Percentiles rank a stretch among this genome's conserved stretches.
Evolutionary conservation across 495 filamentous ascomycete species (phyloP).

Genomic region (Beverwykella pulmonaria): DNA sequence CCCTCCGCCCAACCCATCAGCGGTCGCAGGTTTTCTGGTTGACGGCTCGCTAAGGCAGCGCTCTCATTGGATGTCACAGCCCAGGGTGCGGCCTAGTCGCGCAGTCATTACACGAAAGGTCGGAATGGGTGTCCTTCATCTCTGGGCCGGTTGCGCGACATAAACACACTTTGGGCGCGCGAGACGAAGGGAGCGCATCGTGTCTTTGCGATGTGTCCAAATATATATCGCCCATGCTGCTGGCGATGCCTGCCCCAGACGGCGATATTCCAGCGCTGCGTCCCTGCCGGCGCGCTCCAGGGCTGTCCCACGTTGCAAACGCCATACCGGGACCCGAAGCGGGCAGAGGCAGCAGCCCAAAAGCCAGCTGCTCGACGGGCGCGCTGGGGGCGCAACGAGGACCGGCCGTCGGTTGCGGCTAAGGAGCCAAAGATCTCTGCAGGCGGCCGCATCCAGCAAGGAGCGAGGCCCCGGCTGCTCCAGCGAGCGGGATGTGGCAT

Average conservation of each 20-base stretch:
- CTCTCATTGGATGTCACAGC: constrained; percentile 16
- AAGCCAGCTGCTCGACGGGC: constrained; percentile 2
- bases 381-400: constrained; percentile 12
- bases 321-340: constrained; percentile 21
- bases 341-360: constrained; percentile 19
- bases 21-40: constrained; percentile 13
- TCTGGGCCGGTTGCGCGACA: constrained; percentile 12
- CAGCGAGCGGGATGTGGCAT: constrained; percentile 9
- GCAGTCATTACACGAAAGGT: constrained; percentile 29
- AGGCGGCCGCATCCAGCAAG: neutral
- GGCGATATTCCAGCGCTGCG: neutral
- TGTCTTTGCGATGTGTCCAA: neutral
- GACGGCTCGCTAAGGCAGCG: constrained; percentile 25
- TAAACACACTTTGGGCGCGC: neutral
- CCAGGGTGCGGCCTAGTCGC: constrained; percentile 14
- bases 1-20: constrained; percentile 1
- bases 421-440: constrained; percentile 8
- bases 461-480: neutral
- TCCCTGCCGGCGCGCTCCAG: constrained; percentile 7
- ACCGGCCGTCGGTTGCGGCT: constrained; percentile 25
- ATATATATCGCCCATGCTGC: neutral
- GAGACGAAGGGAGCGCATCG: neutral
- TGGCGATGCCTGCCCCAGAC: neutral
- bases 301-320: constrained; percentile 26
- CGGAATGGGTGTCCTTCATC: constrained; percentile 26